These are phyloP conservation scores for Fragilaria radians DNA, from an alignment of 108 stramenopile species.

Conservation along the genomic window DNA sequence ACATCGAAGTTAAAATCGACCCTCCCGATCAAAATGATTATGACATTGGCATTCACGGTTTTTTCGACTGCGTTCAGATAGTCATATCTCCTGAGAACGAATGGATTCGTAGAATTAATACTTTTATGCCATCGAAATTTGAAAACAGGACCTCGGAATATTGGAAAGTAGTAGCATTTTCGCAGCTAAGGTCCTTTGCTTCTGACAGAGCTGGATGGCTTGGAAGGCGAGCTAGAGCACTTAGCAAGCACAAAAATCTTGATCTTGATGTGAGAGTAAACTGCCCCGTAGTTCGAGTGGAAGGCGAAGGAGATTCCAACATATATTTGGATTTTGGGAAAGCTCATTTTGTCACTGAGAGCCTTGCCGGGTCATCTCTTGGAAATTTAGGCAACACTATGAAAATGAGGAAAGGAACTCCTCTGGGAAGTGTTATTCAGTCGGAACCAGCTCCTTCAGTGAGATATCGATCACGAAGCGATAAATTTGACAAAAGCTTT, in stretches of 20 bases:
- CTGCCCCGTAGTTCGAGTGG: slow-evolving; percentile 38
- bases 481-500: not conserved
- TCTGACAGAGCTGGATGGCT: slow-evolving; percentile 22
- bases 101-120: slow-evolving; percentile 30
- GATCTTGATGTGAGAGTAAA: slow-evolving; percentile 35
- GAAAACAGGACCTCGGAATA: slow-evolving; percentile 21
- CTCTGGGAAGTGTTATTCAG: not conserved
- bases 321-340: slow-evolving; percentile 42
- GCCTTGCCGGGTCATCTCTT: slow-evolving; percentile 29
- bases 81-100: slow-evolving; percentile 27
- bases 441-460: not conserved
- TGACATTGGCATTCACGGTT: slow-evolving; percentile 11
- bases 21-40: slow-evolving; percentile 17
- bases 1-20: slow-evolving; percentile 9
- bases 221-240: slow-evolving; percentile 33
- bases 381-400: not conserved
- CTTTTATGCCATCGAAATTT: slow-evolving; percentile 2
- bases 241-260: slow-evolving; percentile 36
- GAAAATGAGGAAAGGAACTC: not conserved
- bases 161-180: slow-evolving; percentile 41
- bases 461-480: not conserved
- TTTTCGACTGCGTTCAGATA: slow-evolving; percentile 24
- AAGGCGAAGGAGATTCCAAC: slow-evolving; percentile 17
- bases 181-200: slow-evolving; percentile 38
- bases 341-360: slow-evolving; percentile 36